Conservation (phyloP, 306 rosid genomes). For the Acacia confusa region DNA sequence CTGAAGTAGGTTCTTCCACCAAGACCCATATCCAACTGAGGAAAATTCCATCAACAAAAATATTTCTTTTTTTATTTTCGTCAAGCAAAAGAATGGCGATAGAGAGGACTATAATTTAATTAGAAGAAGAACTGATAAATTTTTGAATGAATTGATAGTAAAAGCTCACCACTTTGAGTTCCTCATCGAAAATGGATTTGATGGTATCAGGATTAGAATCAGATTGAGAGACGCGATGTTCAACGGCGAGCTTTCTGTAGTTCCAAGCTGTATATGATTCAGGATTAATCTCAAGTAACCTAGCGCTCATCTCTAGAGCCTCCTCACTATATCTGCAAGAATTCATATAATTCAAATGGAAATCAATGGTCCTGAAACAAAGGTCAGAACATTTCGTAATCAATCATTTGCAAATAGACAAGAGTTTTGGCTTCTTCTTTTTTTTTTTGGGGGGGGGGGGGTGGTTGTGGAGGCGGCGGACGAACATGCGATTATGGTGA, state of each 20-base stretch:
- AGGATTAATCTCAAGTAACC: slow-evolving; percentile 74
- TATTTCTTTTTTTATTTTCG: background rate
- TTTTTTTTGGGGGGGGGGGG: background rate
- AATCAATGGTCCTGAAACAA: background rate
- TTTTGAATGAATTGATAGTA: background rate
- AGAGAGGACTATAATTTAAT: background rate
- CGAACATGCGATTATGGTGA: slow-evolving; percentile 56
- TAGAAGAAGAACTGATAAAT: background rate
- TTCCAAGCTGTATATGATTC: slow-evolving; percentile 92
- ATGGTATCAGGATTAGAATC: slow-evolving; percentile 48
- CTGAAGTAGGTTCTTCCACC: background rate
- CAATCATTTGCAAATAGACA: background rate
- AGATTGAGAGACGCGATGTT: slow-evolving; percentile 47
- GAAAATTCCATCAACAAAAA: background rate
- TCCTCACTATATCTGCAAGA: slow-evolving; percentile 66
- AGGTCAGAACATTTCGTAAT: background rate
- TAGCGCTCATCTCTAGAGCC: slow-evolving; percentile 66
- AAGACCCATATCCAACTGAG: background rate
- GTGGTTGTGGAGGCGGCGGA: no score
- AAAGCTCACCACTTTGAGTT: slow-evolving; percentile 65
- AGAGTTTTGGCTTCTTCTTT: background rate
- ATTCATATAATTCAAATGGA: slow-evolving; percentile 1
- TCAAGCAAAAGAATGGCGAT: background rate
- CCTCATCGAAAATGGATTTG: slow-evolving; percentile 51
- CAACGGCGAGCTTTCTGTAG: slow-evolving; percentile 75